Evolutionary conservation across 23 red algal genomes (phyloP).

Genomic region (Pyropia yezoensis): DNA sequence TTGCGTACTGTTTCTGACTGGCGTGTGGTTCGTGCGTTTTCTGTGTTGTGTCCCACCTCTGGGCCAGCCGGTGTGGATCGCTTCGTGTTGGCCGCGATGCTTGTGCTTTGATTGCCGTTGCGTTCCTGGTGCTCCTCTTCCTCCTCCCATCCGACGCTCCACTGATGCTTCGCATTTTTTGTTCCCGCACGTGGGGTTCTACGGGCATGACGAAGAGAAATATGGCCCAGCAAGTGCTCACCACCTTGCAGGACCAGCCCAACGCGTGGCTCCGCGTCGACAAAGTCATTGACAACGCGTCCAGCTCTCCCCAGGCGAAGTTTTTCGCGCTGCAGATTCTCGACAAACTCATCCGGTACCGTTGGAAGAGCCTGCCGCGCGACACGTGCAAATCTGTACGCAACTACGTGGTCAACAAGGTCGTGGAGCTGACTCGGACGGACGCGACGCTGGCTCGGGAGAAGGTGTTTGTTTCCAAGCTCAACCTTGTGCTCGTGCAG

Average conservation of each 20-base stretch:
- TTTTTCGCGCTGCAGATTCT: conserved; percentile 93
- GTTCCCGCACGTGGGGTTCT: background rate
- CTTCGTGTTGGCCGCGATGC: background rate
- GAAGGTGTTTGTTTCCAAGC: conserved; percentile 80
- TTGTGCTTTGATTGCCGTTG: background rate
- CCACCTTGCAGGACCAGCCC: conserved; percentile 65
- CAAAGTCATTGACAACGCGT: conserved; percentile 73
- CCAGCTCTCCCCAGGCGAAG: conserved; percentile 52
- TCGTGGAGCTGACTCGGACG: conserved; percentile 62
- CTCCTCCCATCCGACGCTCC: background rate
- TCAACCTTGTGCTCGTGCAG: conserved; percentile 91
- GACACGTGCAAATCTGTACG: conserved; percentile 74
- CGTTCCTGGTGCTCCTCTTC: background rate
- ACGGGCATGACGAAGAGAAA: conserved; percentile 57
- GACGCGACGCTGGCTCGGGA: conserved; percentile 60
- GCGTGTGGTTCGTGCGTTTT: no score
- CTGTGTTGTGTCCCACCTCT: no score
- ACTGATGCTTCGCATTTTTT: background rate
- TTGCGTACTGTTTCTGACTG: no score
- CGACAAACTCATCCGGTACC: conserved; percentile 80
- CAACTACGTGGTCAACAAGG: conserved; percentile 86
- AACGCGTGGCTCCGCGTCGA: conserved; percentile 87
- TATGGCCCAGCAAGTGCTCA: conserved; percentile 66
- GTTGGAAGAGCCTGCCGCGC: conserved; percentile 88
- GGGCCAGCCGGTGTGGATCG: no score